Evolutionary conservation across 2,329 filamentous ascomycete genomes (phyloP).

Genomic region (Hirsutella minnesotensis): DNA sequence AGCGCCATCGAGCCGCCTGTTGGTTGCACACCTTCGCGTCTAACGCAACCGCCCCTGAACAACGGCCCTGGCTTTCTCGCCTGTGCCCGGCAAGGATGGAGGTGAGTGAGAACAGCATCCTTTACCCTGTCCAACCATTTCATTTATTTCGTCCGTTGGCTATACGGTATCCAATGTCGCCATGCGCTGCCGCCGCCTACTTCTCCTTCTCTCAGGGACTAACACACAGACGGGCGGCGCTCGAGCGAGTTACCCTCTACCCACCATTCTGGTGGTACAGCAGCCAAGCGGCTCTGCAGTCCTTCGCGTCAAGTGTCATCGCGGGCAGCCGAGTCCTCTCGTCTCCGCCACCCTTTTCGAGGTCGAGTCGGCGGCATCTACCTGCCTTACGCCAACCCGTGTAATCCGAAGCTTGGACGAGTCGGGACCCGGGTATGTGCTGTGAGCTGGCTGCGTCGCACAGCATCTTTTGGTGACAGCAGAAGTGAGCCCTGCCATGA

Average conservation of each 20-base stretch:
- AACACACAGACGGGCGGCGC: not conserved
- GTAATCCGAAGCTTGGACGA: not conserved
- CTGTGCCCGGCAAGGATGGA: constrained; percentile 3
- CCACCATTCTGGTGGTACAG: not conserved
- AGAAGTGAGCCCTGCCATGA: not conserved
- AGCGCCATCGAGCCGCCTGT: not conserved
- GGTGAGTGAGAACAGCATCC: constrained; percentile 4
- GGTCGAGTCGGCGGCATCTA: not conserved
- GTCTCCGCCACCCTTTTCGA: too few relatives aligned
- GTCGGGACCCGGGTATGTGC: not conserved
- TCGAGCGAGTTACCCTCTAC: too few relatives aligned
- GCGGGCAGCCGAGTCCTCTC: too few relatives aligned
- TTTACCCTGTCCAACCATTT: not conserved
- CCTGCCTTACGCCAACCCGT: not conserved
- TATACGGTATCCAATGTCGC: too few relatives aligned
- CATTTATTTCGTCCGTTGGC: too few relatives aligned
- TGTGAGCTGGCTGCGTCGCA: constrained; percentile 1
- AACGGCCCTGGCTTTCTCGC: too few relatives aligned
- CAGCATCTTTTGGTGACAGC: not conserved
- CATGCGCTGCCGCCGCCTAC: too few relatives aligned
- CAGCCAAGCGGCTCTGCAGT: not conserved
- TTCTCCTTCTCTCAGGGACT: not conserved
- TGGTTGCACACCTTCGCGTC: not conserved
- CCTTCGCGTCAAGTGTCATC: too few relatives aligned
- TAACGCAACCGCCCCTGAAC: not conserved